Evolutionary conservation across 2,329 filamentous ascomycete genomes (phyloP).

Genomic region (Hypoxylon sp.): DNA sequence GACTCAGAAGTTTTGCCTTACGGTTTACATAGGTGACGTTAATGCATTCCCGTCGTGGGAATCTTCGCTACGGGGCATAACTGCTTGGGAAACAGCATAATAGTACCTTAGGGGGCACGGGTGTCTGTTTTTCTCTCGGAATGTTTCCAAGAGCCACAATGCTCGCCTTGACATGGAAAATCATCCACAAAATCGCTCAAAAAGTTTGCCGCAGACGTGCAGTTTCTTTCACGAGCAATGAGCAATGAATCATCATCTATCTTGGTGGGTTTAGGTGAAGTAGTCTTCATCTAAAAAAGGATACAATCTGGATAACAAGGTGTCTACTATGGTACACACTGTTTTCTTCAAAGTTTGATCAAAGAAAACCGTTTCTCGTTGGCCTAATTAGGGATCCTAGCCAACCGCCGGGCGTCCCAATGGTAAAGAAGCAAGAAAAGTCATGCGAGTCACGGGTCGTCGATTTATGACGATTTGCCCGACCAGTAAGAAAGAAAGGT

Average conservation of each 20-base stretch:
- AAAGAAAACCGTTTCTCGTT: conserved; percentile 39
- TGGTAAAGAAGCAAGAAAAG: conserved; percentile 48
- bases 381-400: conserved; percentile 43
- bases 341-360: conserved; percentile 36
- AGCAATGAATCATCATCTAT: conserved; percentile 25
- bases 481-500: conserved; percentile 45
- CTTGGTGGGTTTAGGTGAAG: conserved; percentile 27
- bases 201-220: conserved; percentile 42
- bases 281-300: conserved; percentile 38
- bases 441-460: conserved; percentile 56
- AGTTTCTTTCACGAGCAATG: conserved; percentile 10
- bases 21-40: conserved; percentile 26
- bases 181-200: conserved; percentile 32
- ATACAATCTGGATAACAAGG: conserved; percentile 23
- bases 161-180: conserved; percentile 16
- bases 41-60: conserved; percentile 42
- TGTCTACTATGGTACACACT: conserved; percentile 14
- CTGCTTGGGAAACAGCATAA: conserved; percentile 23
- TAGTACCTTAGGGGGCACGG: conserved; percentile 20
- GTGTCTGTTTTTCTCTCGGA: conserved; percentile 21
- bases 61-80: conserved; percentile 19
- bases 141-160: conserved; percentile 33
- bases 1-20: conserved; percentile 47
- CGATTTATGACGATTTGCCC: conserved; percentile 54
- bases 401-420: conserved; percentile 48